Evolutionary conservation across 495 filamentous ascomycete species (phyloP), one percentile per base, ranked within the genome.

Genomic region (Penicillium pulvis): DNA sequence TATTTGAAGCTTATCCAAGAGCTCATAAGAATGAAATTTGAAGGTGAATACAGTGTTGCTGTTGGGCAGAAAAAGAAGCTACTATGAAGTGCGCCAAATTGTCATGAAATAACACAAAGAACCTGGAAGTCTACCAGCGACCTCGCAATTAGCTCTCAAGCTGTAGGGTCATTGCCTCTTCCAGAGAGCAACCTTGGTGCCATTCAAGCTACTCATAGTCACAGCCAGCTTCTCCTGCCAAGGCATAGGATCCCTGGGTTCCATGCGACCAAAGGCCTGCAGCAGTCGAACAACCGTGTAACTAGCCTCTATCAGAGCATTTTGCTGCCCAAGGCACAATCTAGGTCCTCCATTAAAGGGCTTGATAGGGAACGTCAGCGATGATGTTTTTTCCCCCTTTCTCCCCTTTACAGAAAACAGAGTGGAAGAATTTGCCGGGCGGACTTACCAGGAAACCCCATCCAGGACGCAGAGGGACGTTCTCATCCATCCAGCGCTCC

Each of bases 401-500:
- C 1, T 41, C 7, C 8, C 11, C 19, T 19, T 46, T 24, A 8
- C 4, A 46, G 43, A 5, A 12, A 8, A 8, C 8, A 24, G 43
- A 7, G 2, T 8, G 19, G 43, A 46, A 44, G 42, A 17, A 46
- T 46, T 19, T 10, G 6, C 42, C 1, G 9, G 11, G 43, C 11
- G 5, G 12, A 46, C 43, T 46, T 14, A 46, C 43, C 19, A 52
- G 30, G 20, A 20, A 52, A n/a, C 30, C 33, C 50, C 50, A 52
- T 20, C 28, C 28, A 5, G 50, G 50, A 14, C 50, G 50, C 7
- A 52, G n/a, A 33, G 47, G 24, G 3, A 11, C 74, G 19, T 73
- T 72, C 63, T 77, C 76, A 10, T 60, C 59, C n/a, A 33, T 79
- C 85, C 86, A 89, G 6, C 86, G 65, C 39, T 81, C 80, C 0